A percentile compares a stretch with the other conserved stretches of the same genome.
These are phyloP conservation scores for Solanum virginianum DNA, from an alignment of 257 asterid species.

Conservation along the genomic window DNA sequence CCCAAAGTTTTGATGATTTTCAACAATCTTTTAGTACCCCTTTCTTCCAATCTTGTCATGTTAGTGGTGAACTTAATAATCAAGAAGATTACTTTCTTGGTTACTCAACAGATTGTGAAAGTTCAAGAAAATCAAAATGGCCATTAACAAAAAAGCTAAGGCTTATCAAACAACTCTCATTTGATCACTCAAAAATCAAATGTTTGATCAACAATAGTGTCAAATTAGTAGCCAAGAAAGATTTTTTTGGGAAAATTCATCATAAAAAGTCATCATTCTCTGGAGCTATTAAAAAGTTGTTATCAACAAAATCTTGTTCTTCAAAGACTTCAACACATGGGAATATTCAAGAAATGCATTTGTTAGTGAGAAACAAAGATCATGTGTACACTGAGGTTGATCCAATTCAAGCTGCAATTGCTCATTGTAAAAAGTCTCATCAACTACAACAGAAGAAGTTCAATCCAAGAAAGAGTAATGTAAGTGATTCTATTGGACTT, in stretches of 20 bases:
- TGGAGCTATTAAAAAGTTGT: slow-evolving; percentile 45
- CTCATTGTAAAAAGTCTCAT: slow-evolving; percentile 73
- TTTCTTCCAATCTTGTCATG: slow-evolving; percentile 47
- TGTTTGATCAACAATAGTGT: slow-evolving; percentile 32
- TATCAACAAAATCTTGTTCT: slow-evolving; percentile 27
- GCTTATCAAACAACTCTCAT: slow-evolving; percentile 27
- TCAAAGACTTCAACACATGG: slow-evolving; percentile 11
- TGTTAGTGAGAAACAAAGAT: slow-evolving; percentile 29
- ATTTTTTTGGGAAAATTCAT: slow-evolving; percentile 41
- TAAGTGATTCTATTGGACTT: slow-evolving; percentile 15
- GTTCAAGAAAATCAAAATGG: background rate
- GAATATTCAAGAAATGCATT: slow-evolving; percentile 12
- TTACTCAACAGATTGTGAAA: background rate
- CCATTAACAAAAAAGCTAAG: slow-evolving; percentile 37
- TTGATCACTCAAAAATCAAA: slow-evolving; percentile 33
- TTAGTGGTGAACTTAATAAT: slow-evolving; percentile 40
- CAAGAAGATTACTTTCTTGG: slow-evolving; percentile 27
- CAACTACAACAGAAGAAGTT: slow-evolving; percentile 1
- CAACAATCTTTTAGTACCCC: slow-evolving; percentile 43
- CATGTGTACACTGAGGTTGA: slow-evolving; percentile 31
- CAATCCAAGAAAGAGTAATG: slow-evolving; percentile 18
- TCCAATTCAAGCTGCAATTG: slow-evolving; percentile 85
- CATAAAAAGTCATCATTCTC: slow-evolving; percentile 71
- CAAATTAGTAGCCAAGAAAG: background rate
- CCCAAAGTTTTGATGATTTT: background rate